Evolutionary conservation across 768 basidiomycete genomes (phyloP).

Genomic region (Nidularia pulvinata): DNA sequence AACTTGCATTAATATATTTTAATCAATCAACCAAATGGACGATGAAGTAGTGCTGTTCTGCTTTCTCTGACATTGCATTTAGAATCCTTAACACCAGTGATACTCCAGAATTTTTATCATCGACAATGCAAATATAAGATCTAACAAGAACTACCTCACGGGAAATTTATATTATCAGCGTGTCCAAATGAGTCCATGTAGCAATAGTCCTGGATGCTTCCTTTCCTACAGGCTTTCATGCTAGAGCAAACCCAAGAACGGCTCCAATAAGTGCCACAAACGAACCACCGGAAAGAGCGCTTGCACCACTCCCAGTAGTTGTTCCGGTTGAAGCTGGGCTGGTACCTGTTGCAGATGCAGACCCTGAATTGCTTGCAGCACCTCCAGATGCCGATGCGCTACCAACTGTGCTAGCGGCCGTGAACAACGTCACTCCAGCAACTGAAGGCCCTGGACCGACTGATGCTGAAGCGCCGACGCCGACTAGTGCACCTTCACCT

Average conservation of each 20-base stretch:
- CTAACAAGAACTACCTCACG: too few species aligned
- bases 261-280: conserved; percentile 8
- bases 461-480: conserved; percentile 47
- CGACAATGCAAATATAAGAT: too few species aligned
- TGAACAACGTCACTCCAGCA: conserved; percentile 24
- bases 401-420: conserved; percentile 8
- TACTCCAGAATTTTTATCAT: too few species aligned
- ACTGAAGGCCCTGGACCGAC: conserved; percentile 36
- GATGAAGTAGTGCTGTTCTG: too few species aligned
- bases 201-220: too few species aligned
- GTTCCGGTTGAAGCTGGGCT: conserved; percentile 1
- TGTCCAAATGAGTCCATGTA: too few species aligned
- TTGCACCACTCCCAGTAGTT: conserved; percentile 1
- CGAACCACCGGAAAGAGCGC: conserved; percentile 6
- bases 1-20: too few species aligned
- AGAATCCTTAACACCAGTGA: too few species aligned
- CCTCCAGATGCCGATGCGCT: background rate
- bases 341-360: conserved; percentile 1
- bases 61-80: too few species aligned
- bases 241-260: conserved; percentile 7
- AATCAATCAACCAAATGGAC: too few species aligned
- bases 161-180: too few species aligned
- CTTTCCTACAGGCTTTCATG: background rate
- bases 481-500: conserved; percentile 36
- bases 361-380: background rate